These are phyloP conservation scores for Sarocladiaceae sp. DNA, from an alignment of 2,329 filamentous ascomycete genomes.

Conservation along the genomic window DNA sequence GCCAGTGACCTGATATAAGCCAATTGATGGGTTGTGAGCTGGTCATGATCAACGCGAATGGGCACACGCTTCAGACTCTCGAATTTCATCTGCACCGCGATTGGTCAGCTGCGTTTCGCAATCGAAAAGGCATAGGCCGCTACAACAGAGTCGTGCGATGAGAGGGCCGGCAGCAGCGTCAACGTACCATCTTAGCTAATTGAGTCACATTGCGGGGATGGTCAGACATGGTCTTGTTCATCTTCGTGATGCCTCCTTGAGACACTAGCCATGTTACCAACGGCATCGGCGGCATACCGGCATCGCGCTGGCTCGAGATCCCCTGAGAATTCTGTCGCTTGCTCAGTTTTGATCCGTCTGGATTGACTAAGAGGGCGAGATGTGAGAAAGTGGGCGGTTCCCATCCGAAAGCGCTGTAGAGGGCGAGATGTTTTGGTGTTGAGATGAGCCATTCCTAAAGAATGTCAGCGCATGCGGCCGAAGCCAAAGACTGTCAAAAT, in stretches of 20 bases:
- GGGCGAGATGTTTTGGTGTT: slow-evolving; percentile 64
- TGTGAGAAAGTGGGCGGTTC: slow-evolving; percentile 69
- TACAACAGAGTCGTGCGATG: too few species aligned
- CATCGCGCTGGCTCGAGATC: not conserved
- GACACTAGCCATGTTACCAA: slow-evolving; percentile 6
- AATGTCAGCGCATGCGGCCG: not conserved
- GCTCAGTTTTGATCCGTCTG: slow-evolving; percentile 70
- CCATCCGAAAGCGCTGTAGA: slow-evolving; percentile 79
- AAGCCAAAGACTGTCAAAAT: slow-evolving; percentile 7
- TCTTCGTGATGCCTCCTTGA: not conserved
- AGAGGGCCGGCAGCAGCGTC: too few species aligned
- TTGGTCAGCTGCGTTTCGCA: too few species aligned
- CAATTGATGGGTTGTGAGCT: not conserved
- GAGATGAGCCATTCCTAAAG: slow-evolving; percentile 84
- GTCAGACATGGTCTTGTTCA: slow-evolving; percentile 4
- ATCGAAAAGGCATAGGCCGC: too few species aligned
- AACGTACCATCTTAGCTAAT: slow-evolving; percentile 1
- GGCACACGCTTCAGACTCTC: slow-evolving; percentile 4
- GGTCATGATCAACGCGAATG: not conserved
- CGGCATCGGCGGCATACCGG: not conserved
- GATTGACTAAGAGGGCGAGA: slow-evolving; percentile 66
- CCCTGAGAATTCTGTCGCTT: slow-evolving; percentile 40
- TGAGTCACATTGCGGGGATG: not conserved
- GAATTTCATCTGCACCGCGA: not conserved
- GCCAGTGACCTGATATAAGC: slow-evolving; percentile 1